Percentiles rank a stretch among this genome's conserved stretches.
Evolutionary conservation across 2,329 filamentous ascomycete species (phyloP).

Genomic region (Ophiostoma perfectum): DNA sequence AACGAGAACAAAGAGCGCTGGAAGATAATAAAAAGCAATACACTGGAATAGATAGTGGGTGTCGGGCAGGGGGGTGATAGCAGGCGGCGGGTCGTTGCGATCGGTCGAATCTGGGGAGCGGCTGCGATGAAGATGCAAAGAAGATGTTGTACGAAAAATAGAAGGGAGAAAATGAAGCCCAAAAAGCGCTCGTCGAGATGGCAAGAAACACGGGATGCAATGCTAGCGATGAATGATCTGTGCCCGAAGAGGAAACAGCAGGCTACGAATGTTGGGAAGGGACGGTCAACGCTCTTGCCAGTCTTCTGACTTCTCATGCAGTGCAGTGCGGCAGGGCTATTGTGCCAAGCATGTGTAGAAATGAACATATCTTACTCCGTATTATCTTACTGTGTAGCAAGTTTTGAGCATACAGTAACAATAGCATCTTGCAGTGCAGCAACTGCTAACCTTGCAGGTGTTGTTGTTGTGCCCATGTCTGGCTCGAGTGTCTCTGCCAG

Average conservation of each 20-base stretch:
- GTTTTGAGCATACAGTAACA: neutral
- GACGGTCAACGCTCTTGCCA: neutral
- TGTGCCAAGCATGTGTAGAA: too few species aligned
- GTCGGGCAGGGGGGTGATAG: slow-evolving; percentile 15
- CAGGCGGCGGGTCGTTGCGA: slow-evolving; percentile 14
- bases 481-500: slow-evolving; percentile 12
- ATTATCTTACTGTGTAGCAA: neutral
- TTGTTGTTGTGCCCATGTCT: slow-evolving; percentile 18
- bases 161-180: slow-evolving; percentile 13
- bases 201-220: slow-evolving; percentile 11
- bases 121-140: slow-evolving; percentile 12
- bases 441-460: slow-evolving; percentile 7
- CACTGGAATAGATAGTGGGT: slow-evolving; percentile 12
- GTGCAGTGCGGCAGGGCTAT: neutral
- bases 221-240: slow-evolving; percentile 2
- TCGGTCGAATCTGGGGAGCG: slow-evolving; percentile 16
- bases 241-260: slow-evolving; percentile 10
- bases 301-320: neutral
- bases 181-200: slow-evolving; percentile 1
- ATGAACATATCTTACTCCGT: too few species aligned
- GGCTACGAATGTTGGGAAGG: slow-evolving; percentile 2
- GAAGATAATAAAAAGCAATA: slow-evolving; percentile 12
- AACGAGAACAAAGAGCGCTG: neutral
- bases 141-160: slow-evolving; percentile 11
- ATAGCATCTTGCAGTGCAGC: neutral